Conservation (phyloP, 2,329 filamentous ascomycete species). For the Aspergillus tamarii region DNA sequence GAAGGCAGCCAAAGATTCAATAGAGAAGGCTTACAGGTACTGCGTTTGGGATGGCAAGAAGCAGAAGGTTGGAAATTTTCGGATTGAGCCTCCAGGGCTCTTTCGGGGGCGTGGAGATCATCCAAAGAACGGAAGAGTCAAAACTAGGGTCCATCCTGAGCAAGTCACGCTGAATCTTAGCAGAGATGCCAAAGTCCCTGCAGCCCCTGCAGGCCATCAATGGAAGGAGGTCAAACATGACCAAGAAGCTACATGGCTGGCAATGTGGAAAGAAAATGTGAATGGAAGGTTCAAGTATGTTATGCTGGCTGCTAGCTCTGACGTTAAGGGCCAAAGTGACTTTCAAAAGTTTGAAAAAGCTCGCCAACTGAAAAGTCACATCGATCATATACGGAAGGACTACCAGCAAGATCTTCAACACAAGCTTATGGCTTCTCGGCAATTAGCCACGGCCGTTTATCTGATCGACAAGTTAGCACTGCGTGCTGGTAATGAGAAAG, state of each 20-base stretch:
- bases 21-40: conserved; percentile 80
- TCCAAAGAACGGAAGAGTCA: conserved; percentile 94
- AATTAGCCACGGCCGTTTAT: conserved; percentile 95
- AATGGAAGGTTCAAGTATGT: conserved; percentile 99
- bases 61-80: conserved; percentile 97
- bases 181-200: conserved; percentile 81
- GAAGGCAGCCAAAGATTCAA: conserved; percentile 82
- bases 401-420: conserved; percentile 86
- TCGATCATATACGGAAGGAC: conserved; percentile 86
- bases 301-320: conserved; percentile 95
- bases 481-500: conserved; percentile 97
- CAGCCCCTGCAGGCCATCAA: conserved; percentile 82
- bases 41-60: conserved; percentile 96
- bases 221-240: conserved; percentile 98
- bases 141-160: conserved; percentile 85
- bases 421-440: conserved; percentile 90
- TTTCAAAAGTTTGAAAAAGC: conserved; percentile 99
- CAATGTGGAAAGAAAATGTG: conserved; percentile 99
- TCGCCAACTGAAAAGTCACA: conserved; percentile 93
- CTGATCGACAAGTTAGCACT: conserved; percentile 97
- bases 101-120: conserved; percentile 98
- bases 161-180: conserved; percentile 99
- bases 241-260: conserved; percentile 95
- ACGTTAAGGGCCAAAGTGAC: conserved; percentile 95
- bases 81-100: conserved; percentile 91